phyloP scores from a whole-genome alignment of 352 stramenopile species.

The Globisporangium middletonii region DNA sequence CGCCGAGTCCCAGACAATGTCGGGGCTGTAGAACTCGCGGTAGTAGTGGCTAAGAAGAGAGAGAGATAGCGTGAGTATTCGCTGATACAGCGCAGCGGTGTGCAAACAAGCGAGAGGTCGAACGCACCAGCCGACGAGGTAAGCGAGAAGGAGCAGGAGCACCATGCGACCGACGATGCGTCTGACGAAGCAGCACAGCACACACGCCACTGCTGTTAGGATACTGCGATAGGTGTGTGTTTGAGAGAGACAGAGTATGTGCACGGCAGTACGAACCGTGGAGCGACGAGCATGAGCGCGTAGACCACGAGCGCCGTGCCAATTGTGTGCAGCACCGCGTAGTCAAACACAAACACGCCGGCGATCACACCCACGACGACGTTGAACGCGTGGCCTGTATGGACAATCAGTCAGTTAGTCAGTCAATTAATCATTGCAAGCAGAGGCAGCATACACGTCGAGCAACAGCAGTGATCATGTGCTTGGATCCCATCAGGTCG shows the following conservation, averaged over 20 bases:
- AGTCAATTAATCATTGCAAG: too few relatives aligned
- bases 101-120: neutral
- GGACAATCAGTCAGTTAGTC: neutral
- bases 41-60: constrained; percentile 62
- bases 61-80: neutral
- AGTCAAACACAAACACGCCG: constrained; percentile 77
- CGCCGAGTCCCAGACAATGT: constrained; percentile 81
- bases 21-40: constrained; percentile 70
- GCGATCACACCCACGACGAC: constrained; percentile 48
- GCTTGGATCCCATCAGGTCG: too few relatives aligned
- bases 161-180: constrained; percentile 62
- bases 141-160: constrained; percentile 48
- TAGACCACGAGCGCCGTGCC: constrained; percentile 56
- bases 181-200: constrained; percentile 15
- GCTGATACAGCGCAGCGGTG: neutral
- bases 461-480: too few relatives aligned
- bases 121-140: constrained; percentile 59
- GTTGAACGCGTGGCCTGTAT: constrained; percentile 69
- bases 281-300: constrained; percentile 54
- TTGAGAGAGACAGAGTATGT: too few relatives aligned
- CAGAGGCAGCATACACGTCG: neutral
- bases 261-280: constrained; percentile 27
- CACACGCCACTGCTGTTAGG: neutral
- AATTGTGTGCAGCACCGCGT: constrained; percentile 69
- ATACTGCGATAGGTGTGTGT: too few relatives aligned